Base-by-base conservation (phyloP, 1,284 basidiomycete genomes). In the Stygiomarasmius scandens region DNA sequence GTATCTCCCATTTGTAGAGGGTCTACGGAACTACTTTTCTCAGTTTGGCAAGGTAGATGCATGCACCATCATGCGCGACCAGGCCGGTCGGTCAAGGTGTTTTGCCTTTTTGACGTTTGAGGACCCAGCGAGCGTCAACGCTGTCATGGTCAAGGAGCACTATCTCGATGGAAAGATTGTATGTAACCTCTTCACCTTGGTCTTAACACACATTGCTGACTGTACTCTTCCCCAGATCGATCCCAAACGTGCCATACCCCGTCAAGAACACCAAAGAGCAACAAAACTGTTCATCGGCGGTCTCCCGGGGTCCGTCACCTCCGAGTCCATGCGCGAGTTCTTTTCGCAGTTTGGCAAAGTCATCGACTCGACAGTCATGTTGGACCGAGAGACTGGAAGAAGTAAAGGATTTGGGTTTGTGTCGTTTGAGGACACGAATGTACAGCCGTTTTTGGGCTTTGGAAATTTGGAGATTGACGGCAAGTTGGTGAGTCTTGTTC, bases 401-500 rank as follows among this genome's bases (percentile, higher is more conserved):
- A 95, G 93, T 74, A 96, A 99, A 71, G 97, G 97, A 4, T 99
- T 98, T 66, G 97, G 97, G 0, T 99, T 99, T 69, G 90, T 99
- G 20, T 97, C 95, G 0, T 97, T 98, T 66, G 92, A 95, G 68
- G 92, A 96, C 63, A 87, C 89, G 9, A 87, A 91, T 62, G 93
- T 96, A 43, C 88, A 93, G 59, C 87, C 87, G 27, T 89, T 94
- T 69, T 86, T 96, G 63, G 89, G 89, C 5, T 90, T 92, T 58
- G 90, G 90, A 10, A 91, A 92, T 61, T 80, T 96, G 25, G 90
- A 93, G 69, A 90, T 96, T 58, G 94, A 96, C 67, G 94, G 93
- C n/a, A 95, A 95, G 77, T 72, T 92, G 70, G 93, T 94, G 64
- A 61, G 89, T 75, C 11, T 52, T 14, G 27, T 22, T 46, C 12